Conservation (phyloP, 495 filamentous ascomycete species). For the Platismatia glauca region DNA sequence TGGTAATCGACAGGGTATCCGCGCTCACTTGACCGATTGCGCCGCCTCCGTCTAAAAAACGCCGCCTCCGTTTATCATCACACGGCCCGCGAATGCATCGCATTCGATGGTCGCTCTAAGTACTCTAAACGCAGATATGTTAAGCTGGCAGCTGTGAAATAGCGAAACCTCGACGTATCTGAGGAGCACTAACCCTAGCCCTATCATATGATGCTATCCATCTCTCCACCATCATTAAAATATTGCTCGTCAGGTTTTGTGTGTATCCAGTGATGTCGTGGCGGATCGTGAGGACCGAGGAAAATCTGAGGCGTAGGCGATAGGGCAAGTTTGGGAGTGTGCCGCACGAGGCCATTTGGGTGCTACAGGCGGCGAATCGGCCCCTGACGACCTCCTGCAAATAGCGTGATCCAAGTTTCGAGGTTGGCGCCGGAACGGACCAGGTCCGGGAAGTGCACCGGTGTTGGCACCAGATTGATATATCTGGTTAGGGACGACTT, state of each 20-base stretch:
- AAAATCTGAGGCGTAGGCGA: neutral
- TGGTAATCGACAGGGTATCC: neutral
- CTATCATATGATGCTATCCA: too few relatives aligned
- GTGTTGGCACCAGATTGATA: too few relatives aligned
- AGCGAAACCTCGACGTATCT: neutral
- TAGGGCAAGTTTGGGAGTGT: neutral
- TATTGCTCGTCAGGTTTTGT: neutral
- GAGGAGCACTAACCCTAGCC: neutral
- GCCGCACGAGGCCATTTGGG: neutral
- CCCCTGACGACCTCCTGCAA: neutral
- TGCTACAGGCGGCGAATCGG: neutral
- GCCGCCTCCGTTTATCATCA: neutral
- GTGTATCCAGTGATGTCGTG: neutral
- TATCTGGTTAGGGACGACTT: too few relatives aligned
- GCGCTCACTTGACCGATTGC: neutral
- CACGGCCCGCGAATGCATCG: neutral
- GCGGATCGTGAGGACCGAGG: neutral
- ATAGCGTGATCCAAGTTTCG: neutral
- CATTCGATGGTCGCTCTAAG: neutral
- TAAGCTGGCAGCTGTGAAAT: neutral
- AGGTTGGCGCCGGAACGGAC: neutral
- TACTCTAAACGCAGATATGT: neutral
- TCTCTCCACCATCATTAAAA: neutral
- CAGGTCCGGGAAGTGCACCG: neutral
- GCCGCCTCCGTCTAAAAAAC: neutral